Evolutionary conservation across 2,329 filamentous ascomycete species (phyloP).

Genomic region (Tympanopsis confertula): DNA sequence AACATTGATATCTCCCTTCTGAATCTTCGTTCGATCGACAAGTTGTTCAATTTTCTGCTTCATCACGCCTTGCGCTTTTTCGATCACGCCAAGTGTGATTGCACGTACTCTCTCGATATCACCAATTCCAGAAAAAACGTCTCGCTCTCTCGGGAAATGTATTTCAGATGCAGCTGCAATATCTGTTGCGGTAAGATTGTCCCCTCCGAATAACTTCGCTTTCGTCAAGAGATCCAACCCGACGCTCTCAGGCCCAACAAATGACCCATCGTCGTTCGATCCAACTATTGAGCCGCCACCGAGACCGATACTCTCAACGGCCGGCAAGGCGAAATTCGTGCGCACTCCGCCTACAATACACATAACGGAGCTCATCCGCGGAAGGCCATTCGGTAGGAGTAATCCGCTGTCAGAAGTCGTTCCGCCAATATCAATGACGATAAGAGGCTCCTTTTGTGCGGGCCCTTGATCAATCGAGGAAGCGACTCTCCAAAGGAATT

Average conservation of each 20-base stretch:
- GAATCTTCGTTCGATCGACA: conserved; percentile 52
- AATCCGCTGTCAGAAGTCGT: conserved; percentile 56
- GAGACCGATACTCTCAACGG: conserved; percentile 47
- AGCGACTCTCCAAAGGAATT: no score
- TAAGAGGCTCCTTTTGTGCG: conserved; percentile 27
- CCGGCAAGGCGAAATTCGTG: conserved; percentile 46
- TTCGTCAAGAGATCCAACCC: conserved; percentile 42
- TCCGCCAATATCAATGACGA: conserved; percentile 57
- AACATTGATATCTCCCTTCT: conserved; percentile 44
- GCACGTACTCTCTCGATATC: no score
- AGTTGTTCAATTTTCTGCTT: conserved; percentile 39
- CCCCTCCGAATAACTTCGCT: conserved; percentile 43
- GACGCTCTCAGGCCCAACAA: conserved; percentile 50
- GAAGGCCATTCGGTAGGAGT: conserved; percentile 48
- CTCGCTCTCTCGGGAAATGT: no score
- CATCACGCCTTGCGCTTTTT: conserved; percentile 17
- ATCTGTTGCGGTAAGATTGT: conserved; percentile 47
- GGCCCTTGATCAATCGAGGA: no score
- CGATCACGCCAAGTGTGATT: conserved; percentile 3
- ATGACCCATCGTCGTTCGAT: conserved; percentile 19
- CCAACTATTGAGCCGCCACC: conserved; percentile 45
- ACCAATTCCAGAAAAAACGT: no score
- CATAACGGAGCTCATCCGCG: conserved; percentile 49
- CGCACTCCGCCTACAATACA: conserved; percentile 50
- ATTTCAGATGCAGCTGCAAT: no score